These are phyloP conservation scores for Candida loeiensis DNA, from an alignment of 805 yeast species.

Conservation along the genomic window DNA sequence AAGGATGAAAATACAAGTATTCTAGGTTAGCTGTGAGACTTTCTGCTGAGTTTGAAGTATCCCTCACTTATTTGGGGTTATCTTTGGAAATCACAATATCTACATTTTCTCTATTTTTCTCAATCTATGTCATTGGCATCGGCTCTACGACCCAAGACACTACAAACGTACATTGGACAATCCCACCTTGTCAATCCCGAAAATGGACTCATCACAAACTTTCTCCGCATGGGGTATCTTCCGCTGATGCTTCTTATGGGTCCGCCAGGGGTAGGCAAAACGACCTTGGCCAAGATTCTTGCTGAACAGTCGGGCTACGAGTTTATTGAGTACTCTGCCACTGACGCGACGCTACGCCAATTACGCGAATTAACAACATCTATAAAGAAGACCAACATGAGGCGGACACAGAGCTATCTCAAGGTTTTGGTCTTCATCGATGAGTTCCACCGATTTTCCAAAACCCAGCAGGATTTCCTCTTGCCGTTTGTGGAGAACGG, in stretches of 20 bases:
- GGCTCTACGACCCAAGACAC: slow-evolving; percentile 67
- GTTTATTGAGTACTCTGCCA: slow-evolving; percentile 82
- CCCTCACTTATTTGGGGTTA: too few relatives aligned
- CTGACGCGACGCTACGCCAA: slow-evolving; percentile 65
- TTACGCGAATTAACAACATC: slow-evolving; percentile 56
- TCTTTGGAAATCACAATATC: too few relatives aligned
- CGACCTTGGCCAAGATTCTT: slow-evolving; percentile 72
- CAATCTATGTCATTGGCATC: slow-evolving; percentile 41
- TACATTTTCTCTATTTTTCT: background rate
- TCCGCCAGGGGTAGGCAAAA: slow-evolving; percentile 94
- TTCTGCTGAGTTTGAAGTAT: too few relatives aligned
- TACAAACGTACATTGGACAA: slow-evolving; percentile 83
- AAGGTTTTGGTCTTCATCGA: slow-evolving; percentile 70
- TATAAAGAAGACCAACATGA: slow-evolving; percentile 43
- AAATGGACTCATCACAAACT: slow-evolving; percentile 63
- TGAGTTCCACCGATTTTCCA: slow-evolving; percentile 86
- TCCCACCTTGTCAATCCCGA: slow-evolving; percentile 60
- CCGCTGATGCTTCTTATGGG: slow-evolving; percentile 94
- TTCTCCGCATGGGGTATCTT: slow-evolving; percentile 57
- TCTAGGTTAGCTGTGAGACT: too few relatives aligned
- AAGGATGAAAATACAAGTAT: too few relatives aligned
- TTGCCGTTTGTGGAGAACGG: slow-evolving; percentile 85
- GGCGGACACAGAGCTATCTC: slow-evolving; percentile 25
- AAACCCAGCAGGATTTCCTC: slow-evolving; percentile 83
- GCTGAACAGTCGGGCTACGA: slow-evolving; percentile 51